Base-by-base conservation (phyloP, 2,329 filamentous ascomycete species). In the Dryadomyces sulphureus region DNA sequence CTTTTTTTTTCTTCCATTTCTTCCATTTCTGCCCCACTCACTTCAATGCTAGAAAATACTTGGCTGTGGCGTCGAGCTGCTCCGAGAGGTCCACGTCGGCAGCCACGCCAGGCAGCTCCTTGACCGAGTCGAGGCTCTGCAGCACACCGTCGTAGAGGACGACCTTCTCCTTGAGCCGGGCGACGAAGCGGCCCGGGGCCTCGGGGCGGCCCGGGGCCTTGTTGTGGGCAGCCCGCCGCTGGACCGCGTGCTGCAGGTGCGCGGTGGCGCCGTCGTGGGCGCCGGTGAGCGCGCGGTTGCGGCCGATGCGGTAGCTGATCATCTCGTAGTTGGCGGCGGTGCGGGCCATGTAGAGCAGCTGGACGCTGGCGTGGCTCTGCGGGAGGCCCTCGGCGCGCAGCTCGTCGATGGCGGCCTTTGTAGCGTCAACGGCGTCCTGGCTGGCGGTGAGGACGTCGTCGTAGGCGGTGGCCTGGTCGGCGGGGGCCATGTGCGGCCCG, bases 241-340 rank as follows among this genome's bases (percentile, higher is more conserved):
- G 64, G 2, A 62, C 61, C 21, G 62, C 59, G 17, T 63, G 57
- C 4, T 63, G 19, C 48, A 71, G 72, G 17, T 73, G 69, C 19
- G 74, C 62, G 16, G 72, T 62, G 16, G 85, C 73, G 3, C 90
- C 90, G 55, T 96, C 90, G 46, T 83, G 72, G 7, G 75, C 67
- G n/a, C 90, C 89, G 44, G 87, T 85, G 50, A 98, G 67, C 0
- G 94, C 82, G 45, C 92, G 75, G 62, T 98, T 96, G 41, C 92
- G 81, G 22, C 90, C 90, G 52, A 96, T 85, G 60, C 92, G 77
- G 89, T 89, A 96, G 58, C 86, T 89, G 47, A 98, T 83, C 62
- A 95, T 78, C 53, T 86, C 85, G 61, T 94, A 96, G 62, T 92
- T 94, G 47, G 96, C 86, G 1, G 90, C 88, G 0, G 93, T 93